Percentiles rank a stretch among this genome's conserved stretches.
Evolutionary conservation across 2,329 filamentous ascomycete genomes (phyloP).

Genomic region (Tricladium varicosporioides): DNA sequence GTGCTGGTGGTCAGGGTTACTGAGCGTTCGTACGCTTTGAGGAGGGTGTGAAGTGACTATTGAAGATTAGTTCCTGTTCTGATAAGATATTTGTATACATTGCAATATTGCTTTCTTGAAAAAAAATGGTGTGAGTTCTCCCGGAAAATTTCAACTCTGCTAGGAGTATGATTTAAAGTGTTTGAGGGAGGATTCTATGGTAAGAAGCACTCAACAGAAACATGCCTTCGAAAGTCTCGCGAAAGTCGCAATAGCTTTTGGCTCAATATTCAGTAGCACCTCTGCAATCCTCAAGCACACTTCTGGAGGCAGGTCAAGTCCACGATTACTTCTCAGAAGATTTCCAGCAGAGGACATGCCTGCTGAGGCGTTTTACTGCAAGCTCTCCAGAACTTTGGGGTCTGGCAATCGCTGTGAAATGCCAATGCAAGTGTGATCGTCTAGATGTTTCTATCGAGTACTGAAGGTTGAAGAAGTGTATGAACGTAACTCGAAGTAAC

Average conservation of each 20-base stretch:
- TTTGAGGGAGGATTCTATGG: background rate
- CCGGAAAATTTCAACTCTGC: background rate
- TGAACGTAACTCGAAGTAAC: no score
- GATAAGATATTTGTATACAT: background rate
- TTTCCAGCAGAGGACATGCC: background rate
- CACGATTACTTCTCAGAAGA: conserved; percentile 1
- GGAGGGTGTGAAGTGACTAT: conserved; percentile 21
- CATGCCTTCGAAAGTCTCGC: conserved; percentile 23
- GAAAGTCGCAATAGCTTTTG: conserved; percentile 13
- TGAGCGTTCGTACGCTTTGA: conserved; percentile 24
- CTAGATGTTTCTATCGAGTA: no score
- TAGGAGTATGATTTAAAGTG: background rate
- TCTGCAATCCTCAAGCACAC: conserved; percentile 23
- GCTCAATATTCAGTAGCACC: conserved; percentile 16
- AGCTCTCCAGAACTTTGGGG: background rate
- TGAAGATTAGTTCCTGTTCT: no score
- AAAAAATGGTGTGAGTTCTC: background rate
- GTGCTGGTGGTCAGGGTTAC: conserved; percentile 11
- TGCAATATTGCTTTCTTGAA: background rate
- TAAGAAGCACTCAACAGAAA: background rate
- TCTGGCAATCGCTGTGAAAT: background rate
- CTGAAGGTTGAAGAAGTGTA: no score
- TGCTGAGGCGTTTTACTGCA: background rate
- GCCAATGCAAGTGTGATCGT: background rate
- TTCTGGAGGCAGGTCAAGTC: conserved; percentile 16